Percentiles rank a stretch among this genome's conserved stretches.
Conservation (phyloP, 2,329 filamentous ascomycete species). For the Penicillium sp. region DNA sequence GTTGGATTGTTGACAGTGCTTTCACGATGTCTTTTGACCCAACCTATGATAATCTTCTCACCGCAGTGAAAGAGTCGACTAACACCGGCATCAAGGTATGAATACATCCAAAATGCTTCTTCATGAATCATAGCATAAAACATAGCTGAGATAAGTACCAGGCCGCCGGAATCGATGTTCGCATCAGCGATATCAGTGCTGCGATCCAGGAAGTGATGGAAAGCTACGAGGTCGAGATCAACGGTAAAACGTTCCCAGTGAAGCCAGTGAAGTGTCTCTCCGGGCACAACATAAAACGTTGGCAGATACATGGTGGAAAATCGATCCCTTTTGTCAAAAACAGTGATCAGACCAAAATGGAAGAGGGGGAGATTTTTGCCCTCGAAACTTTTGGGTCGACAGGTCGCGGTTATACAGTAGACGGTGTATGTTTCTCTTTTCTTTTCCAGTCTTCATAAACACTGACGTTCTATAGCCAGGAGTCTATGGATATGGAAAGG, state of each 20-base stretch:
- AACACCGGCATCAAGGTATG: conserved; percentile 59
- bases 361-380: conserved; percentile 63
- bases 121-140: background rate
- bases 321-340: conserved; percentile 60
- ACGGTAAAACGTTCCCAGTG: conserved; percentile 57
- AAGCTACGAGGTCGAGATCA: conserved; percentile 63
- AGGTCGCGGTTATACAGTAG: conserved; percentile 53
- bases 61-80: conserved; percentile 68
- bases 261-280: conserved; percentile 61
- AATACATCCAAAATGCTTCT: background rate
- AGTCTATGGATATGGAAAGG: conserved; percentile 58
- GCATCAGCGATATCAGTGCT: conserved; percentile 60
- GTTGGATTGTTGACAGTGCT: conserved; percentile 78
- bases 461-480: conserved; percentile 43
- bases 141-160: conserved; percentile 26
- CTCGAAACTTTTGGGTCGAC: conserved; percentile 64
- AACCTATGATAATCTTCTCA: conserved; percentile 73
- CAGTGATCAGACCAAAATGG: conserved; percentile 57
- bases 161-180: conserved; percentile 60
- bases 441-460: background rate
- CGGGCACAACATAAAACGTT: conserved; percentile 60
- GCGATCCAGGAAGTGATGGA: conserved; percentile 66
- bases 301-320: conserved; percentile 62
- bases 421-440: conserved; percentile 46
- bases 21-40: conserved; percentile 79